These are phyloP conservation scores for Aspergillus sojae DNA, from an alignment of 2,329 filamentous ascomycete genomes.

Conservation along the genomic window DNA sequence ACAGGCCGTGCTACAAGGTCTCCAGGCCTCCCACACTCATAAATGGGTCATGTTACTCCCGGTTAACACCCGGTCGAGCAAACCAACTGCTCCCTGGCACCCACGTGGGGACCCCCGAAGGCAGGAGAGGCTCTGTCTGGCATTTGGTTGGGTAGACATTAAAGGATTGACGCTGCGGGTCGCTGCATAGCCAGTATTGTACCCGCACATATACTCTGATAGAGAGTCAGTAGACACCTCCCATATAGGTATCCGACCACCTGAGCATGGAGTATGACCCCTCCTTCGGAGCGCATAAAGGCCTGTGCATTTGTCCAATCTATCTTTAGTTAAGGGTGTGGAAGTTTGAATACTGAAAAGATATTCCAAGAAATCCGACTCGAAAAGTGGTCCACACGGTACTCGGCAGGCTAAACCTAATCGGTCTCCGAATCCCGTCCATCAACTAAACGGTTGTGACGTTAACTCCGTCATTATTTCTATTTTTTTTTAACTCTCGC, in stretches of 20 bases:
- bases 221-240: not conserved
- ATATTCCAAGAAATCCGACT: not conserved
- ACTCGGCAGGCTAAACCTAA: slow-evolving; percentile 1
- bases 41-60: not conserved
- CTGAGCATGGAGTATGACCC: not conserved
- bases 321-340: not conserved
- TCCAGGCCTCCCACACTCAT: not conserved
- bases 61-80: not conserved
- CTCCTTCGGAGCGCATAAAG: not conserved
- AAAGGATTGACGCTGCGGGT: not conserved
- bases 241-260: not conserved
- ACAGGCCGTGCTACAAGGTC: not conserved
- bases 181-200: not conserved
- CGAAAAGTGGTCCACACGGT: not conserved
- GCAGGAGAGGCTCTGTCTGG: not conserved
- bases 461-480: not conserved
- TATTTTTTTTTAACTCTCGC: too few species aligned
- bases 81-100: not conserved
- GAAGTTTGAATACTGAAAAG: not conserved
- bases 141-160: not conserved
- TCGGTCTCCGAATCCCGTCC: not conserved
- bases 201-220: not conserved
- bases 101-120: not conserved
- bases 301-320: not conserved
- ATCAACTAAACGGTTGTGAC: not conserved